Conservation (phyloP, 768 basidiomycete genomes). For the Suillus cothurnatus region DNA sequence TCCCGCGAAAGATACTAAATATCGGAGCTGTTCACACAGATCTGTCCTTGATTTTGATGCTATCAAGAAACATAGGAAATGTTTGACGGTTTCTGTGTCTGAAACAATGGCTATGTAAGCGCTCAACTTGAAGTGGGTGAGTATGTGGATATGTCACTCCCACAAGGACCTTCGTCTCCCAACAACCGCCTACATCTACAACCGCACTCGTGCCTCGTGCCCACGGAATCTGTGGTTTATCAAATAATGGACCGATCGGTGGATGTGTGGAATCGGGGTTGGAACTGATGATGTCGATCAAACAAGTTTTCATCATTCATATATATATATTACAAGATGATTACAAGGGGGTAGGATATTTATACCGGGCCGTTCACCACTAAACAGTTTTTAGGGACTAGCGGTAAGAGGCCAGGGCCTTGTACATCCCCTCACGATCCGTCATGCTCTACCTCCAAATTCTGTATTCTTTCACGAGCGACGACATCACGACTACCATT, state of each 20-base stretch:
- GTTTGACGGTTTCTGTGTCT: background rate
- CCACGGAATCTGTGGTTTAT: background rate
- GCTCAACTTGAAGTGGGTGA: background rate
- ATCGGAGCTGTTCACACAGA: background rate
- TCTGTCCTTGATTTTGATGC: background rate
- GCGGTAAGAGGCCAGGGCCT: background rate
- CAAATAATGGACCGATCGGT: background rate
- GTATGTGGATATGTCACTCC: background rate
- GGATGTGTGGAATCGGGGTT: background rate
- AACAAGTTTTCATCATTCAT: background rate
- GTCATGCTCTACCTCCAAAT: slow-evolving; percentile 24
- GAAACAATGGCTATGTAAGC: background rate
- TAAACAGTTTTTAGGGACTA: background rate
- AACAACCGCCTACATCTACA: background rate
- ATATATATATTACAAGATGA: background rate
- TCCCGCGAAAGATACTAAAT: background rate
- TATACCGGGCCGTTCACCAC: background rate
- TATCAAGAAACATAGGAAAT: background rate
- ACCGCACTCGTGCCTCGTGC: background rate
- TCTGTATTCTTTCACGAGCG: slow-evolving; percentile 45
- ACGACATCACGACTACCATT: slow-evolving; percentile 48
- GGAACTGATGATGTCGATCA: background rate
- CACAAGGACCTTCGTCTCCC: background rate
- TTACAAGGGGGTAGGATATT: background rate
- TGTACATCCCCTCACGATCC: background rate